Percentiles rank a stretch among this genome's conserved stretches.
phyloP scores from a whole-genome alignment of 768 basidiomycete genomes.

The Heimioporus sp. region DNA sequence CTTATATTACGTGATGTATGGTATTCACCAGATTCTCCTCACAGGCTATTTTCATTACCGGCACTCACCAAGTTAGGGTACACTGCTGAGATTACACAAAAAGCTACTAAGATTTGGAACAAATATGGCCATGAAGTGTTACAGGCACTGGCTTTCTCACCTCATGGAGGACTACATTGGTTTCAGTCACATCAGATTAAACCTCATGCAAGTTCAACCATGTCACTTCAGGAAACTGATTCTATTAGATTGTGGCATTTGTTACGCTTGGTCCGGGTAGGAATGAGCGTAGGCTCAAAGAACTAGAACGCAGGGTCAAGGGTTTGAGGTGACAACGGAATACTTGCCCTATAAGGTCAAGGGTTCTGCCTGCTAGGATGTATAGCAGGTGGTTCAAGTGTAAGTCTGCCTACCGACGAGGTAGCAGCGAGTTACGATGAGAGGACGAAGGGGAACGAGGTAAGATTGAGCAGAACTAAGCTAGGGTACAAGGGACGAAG shows the following conservation, averaged over 20 bases:
- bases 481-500: too few relatives aligned
- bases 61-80: background rate
- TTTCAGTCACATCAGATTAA: background rate
- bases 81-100: background rate
- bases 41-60: background rate
- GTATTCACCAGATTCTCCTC: background rate
- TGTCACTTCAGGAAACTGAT: background rate
- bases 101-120: background rate
- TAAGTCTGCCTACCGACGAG: too few relatives aligned
- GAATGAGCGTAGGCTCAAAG: too few relatives aligned
- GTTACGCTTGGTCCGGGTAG: too few relatives aligned
- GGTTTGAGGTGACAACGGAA: too few relatives aligned
- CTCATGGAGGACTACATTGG: background rate
- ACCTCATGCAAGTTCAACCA: background rate
- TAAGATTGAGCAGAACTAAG: too few relatives aligned
- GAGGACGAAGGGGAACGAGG: too few relatives aligned
- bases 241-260: background rate
- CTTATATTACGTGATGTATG: background rate
- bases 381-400: too few relatives aligned
- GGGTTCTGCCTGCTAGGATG: too few relatives aligned
- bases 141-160: background rate
- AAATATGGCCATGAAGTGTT: background rate
- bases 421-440: too few relatives aligned
- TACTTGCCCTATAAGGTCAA: too few relatives aligned
- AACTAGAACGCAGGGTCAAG: too few relatives aligned